Evolutionary conservation across 1,284 basidiomycete genomes (phyloP).

Genomic region (Ustilago loliicola): DNA sequence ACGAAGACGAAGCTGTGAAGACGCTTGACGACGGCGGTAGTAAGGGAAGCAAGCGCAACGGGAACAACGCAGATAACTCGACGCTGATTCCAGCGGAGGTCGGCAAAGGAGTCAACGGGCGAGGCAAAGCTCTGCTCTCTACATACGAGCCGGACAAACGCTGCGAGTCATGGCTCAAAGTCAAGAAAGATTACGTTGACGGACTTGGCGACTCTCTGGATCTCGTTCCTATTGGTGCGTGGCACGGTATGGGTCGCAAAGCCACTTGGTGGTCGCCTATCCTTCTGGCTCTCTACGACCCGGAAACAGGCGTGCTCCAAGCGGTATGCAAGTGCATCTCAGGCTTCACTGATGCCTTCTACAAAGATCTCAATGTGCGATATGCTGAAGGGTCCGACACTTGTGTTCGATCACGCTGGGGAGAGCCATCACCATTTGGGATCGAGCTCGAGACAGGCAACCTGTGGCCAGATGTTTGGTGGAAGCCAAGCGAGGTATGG

Average conservation of each 20-base stretch:
- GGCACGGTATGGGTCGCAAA: conserved; percentile 94
- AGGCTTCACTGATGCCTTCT: conserved; percentile 90
- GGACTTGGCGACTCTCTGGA: conserved; percentile 74
- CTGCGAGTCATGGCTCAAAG: conserved; percentile 71
- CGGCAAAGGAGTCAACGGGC: conserved; percentile 60
- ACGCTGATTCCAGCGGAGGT: conserved; percentile 13
- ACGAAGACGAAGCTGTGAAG: conserved; percentile 46
- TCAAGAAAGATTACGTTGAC: conserved; percentile 82
- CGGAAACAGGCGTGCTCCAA: conserved; percentile 78
- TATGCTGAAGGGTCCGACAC: conserved; percentile 45
- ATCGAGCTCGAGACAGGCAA: conserved; percentile 72
- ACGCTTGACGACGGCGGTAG: conserved; percentile 22
- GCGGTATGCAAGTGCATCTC: conserved; percentile 69
- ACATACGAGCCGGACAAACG: conserved; percentile 83
- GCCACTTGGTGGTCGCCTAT: conserved; percentile 93
- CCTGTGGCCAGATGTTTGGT: conserved; percentile 82
- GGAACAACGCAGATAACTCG: not conserved
- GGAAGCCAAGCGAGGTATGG: conserved; percentile 79
- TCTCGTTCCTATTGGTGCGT: conserved; percentile 74
- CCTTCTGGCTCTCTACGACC: conserved; percentile 82
- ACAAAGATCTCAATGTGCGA: conserved; percentile 73
- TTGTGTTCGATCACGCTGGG: conserved; percentile 32
- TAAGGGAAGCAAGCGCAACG: not conserved
- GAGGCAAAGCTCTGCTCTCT: conserved; percentile 81
- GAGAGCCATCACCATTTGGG: conserved; percentile 34